phyloP scores from a whole-genome alignment of 495 filamentous ascomycete genomes.

The Hypoxylon fragiforme region DNA sequence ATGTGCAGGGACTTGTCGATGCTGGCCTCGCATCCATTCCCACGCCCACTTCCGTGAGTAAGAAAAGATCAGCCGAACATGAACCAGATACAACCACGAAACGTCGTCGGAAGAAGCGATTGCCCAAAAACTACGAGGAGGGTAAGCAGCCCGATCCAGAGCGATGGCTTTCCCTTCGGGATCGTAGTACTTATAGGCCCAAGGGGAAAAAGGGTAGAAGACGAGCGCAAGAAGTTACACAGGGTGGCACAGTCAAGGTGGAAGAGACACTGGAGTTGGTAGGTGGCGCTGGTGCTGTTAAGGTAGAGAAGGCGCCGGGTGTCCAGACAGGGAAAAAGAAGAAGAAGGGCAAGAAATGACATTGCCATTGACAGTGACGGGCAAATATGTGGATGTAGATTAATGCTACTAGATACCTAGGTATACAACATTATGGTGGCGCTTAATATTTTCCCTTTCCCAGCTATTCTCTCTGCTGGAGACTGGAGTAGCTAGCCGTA shows the following conservation, averaged over 20 bases:
- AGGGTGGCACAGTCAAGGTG: conserved; percentile 77
- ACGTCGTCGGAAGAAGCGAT: conserved; percentile 69
- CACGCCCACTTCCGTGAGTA: conserved; percentile 40
- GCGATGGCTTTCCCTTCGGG: conserved; percentile 86
- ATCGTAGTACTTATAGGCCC: conserved; percentile 84
- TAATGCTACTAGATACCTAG: conserved; percentile 20
- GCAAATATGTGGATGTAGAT: conserved; percentile 5
- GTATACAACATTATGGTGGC: conserved; percentile 22
- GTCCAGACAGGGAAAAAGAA: conserved; percentile 66
- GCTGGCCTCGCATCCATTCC: conserved; percentile 73
- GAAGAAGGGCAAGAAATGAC: conserved; percentile 77
- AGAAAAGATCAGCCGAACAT: conserved; percentile 63
- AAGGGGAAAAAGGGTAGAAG: conserved; percentile 92
- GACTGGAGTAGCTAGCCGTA: too few species aligned
- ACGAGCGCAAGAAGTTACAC: conserved; percentile 73
- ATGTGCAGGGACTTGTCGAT: conserved; percentile 70
- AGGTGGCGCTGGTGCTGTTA: conserved; percentile 62
- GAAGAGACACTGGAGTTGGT: conserved; percentile 66
- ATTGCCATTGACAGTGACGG: too few species aligned
- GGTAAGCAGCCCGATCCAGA: conserved; percentile 83
- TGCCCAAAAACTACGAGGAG: conserved; percentile 77
- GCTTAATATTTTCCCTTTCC: neutral
- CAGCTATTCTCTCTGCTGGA: too few species aligned
- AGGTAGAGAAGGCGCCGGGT: conserved; percentile 57
- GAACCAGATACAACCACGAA: conserved; percentile 60